A percentile compares a stretch with the other conserved stretches of the same genome.
These are phyloP conservation scores for Babjeviella inositovora DNA, from an alignment of 805 yeast genomes.

Conservation along the genomic window DNA sequence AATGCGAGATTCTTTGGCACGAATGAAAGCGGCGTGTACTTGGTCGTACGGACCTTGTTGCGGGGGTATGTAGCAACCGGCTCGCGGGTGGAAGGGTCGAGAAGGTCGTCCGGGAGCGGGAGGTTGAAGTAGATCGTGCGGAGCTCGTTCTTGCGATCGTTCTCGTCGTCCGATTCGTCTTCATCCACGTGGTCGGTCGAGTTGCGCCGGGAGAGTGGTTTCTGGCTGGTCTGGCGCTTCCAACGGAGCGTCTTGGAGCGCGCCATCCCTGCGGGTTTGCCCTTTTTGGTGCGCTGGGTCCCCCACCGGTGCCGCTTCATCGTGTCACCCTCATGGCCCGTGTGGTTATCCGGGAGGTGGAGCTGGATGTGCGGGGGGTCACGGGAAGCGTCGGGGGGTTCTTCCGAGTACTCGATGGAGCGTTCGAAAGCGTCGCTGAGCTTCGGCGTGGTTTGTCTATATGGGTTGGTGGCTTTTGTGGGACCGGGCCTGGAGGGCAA, in stretches of 20 bases:
- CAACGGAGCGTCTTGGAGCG: constrained; percentile 47
- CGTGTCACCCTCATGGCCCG: too few species aligned
- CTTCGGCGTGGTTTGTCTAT: too few species aligned
- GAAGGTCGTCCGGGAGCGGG: constrained; percentile 37
- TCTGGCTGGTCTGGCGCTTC: constrained; percentile 7
- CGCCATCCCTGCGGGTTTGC: constrained; percentile 37
- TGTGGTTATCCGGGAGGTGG: too few species aligned
- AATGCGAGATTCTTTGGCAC: constrained; percentile 68
- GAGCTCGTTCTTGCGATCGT: constrained; percentile 15
- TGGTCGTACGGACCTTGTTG: constrained; percentile 89
- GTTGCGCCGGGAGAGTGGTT: constrained; percentile 1
- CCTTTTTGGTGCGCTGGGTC: constrained; percentile 64
- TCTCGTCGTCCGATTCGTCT: constrained; percentile 12
- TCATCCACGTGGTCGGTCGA: constrained; percentile 9
- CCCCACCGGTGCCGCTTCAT: constrained; percentile 85
- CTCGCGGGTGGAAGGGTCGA: constrained; percentile 42
- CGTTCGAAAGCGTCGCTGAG: too few species aligned
- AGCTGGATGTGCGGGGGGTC: too few species aligned
- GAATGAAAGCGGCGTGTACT: constrained; percentile 82
- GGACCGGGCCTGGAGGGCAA: too few species aligned
- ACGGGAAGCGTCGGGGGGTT: too few species aligned
- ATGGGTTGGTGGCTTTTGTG: too few species aligned
- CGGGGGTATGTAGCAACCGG: constrained; percentile 55
- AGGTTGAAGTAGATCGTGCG: constrained; percentile 45
- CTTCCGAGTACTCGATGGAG: too few species aligned